Evolutionary conservation across 2,329 filamentous ascomycete species (phyloP).

Genomic region (Phyllachora maydis): DNA sequence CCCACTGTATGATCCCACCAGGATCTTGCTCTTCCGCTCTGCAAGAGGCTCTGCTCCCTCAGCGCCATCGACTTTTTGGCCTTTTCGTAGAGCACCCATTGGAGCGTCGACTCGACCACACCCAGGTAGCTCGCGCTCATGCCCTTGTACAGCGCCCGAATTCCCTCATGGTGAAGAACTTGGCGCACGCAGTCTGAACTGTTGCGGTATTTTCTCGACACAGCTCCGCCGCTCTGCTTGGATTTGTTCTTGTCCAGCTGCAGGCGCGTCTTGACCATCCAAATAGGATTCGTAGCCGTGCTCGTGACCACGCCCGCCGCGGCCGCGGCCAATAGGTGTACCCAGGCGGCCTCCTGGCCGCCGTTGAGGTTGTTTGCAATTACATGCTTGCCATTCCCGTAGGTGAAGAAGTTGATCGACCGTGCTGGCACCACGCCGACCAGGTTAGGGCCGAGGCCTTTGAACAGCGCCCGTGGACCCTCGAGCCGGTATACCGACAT

Average conservation of each 20-base stretch:
- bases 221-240: slow-evolving; percentile 28
- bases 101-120: slow-evolving; percentile 72
- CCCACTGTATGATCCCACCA: slow-evolving; percentile 56
- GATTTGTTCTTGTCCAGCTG: slow-evolving; percentile 79
- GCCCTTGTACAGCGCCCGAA: slow-evolving; percentile 70
- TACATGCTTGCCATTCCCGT: slow-evolving; percentile 76
- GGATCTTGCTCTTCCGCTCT: slow-evolving; percentile 39
- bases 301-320: slow-evolving; percentile 68
- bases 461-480: slow-evolving; percentile 76
- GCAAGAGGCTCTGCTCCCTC: slow-evolving; percentile 36
- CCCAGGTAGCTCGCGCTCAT: slow-evolving; percentile 84
- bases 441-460: slow-evolving; percentile 78
- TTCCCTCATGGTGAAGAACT: slow-evolving; percentile 60
- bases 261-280: slow-evolving; percentile 83
- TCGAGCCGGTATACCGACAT: slow-evolving; percentile 61
- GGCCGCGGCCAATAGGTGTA: slow-evolving; percentile 60
- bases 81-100: slow-evolving; percentile 90
- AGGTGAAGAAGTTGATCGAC: slow-evolving; percentile 85
- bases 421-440: slow-evolving; percentile 77
- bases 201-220: slow-evolving; percentile 58
- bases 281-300: slow-evolving; percentile 88
- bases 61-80: slow-evolving; percentile 56
- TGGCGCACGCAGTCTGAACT: slow-evolving; percentile 74
- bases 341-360: slow-evolving; percentile 47
- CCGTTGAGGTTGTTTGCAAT: slow-evolving; percentile 56